A percentile compares a stretch with the other conserved stretches of the same genome.
Evolutionary conservation across 768 basidiomycete species (phyloP).

Genomic region (Nevesoporus exiguus): DNA sequence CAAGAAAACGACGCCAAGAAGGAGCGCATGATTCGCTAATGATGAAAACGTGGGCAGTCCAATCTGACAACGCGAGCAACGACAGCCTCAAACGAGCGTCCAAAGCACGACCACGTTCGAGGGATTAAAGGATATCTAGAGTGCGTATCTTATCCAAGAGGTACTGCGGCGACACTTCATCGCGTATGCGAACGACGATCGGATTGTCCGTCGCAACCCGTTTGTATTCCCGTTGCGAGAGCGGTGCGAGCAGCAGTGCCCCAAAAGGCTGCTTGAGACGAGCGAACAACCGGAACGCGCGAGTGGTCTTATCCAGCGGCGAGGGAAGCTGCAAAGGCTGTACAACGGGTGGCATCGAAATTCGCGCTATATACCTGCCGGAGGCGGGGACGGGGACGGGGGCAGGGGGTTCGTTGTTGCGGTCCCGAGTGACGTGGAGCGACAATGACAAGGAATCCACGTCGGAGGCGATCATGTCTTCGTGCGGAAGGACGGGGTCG

Average conservation of each 20-base stretch:
- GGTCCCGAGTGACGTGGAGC: background rate
- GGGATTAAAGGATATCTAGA: constrained; percentile 12
- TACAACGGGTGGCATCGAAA: background rate
- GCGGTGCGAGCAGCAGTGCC: constrained; percentile 12
- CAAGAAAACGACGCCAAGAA: no score
- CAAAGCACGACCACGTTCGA: background rate
- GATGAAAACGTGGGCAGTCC: no score
- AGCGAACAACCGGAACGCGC: constrained; percentile 11
- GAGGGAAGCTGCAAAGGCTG: constrained; percentile 4
- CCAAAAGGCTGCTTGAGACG: constrained; percentile 6
- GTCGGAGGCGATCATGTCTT: constrained; percentile 18
- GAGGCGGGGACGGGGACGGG: background rate
- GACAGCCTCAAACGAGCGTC: no score
- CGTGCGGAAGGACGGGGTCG: constrained; percentile 17
- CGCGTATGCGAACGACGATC: constrained; percentile 12
- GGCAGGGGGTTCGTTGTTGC: background rate
- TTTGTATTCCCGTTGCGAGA: constrained; percentile 11
- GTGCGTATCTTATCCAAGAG: constrained; percentile 14
- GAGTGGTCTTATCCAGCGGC: constrained; percentile 15
- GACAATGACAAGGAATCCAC: background rate
- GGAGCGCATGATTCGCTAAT: no score
- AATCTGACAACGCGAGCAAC: no score
- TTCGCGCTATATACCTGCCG: background rate
- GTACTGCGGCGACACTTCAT: constrained; percentile 4
- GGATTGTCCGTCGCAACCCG: constrained; percentile 18